Evolutionary conservation across 495 filamentous ascomycete species (phyloP).

Genomic region (Xylaria bambusicola): DNA sequence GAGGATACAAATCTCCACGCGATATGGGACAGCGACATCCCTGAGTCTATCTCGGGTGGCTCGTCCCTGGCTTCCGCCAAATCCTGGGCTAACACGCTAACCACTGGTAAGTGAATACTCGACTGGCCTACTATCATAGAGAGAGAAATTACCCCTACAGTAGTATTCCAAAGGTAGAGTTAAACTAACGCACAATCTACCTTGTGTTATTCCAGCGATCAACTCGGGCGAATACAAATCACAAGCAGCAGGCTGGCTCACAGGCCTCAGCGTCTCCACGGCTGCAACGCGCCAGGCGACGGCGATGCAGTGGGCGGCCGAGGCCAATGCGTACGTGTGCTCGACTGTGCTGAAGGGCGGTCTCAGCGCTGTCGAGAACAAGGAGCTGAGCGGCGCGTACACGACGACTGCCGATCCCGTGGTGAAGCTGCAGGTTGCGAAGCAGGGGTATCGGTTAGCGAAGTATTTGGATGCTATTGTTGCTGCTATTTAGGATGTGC

Average conservation of each 20-base stretch:
- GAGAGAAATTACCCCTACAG: not conserved
- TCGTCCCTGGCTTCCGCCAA: slow-evolving; percentile 38
- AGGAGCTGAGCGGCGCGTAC: slow-evolving; percentile 54
- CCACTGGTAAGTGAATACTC: slow-evolving; percentile 18
- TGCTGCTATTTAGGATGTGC: slow-evolving; percentile 17
- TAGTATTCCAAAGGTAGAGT: too few relatives aligned
- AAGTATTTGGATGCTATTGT: slow-evolving; percentile 39
- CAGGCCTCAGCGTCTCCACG: slow-evolving; percentile 44
- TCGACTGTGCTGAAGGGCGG: slow-evolving; percentile 53
- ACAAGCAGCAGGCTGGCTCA: slow-evolving; percentile 49
- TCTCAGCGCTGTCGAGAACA: slow-evolving; percentile 47
- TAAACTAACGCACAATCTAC: slow-evolving; percentile 7
- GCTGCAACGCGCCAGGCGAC: slow-evolving; percentile 31
- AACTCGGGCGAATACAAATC: slow-evolving; percentile 50
- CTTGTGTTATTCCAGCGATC: slow-evolving; percentile 36
- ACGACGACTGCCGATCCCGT: slow-evolving; percentile 52
- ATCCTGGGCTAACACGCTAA: slow-evolving; percentile 40
- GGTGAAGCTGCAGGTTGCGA: slow-evolving; percentile 64
- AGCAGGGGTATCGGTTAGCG: slow-evolving; percentile 56
- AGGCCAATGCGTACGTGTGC: slow-evolving; percentile 61
- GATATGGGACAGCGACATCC: slow-evolving; percentile 67
- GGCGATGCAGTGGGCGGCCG: slow-evolving; percentile 56
- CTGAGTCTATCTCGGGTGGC: slow-evolving; percentile 56
- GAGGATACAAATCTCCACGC: slow-evolving; percentile 61
- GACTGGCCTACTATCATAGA: not conserved